Base-by-base conservation (phyloP, 2,329 filamentous ascomycete genomes). In the Beauveria rudraprayagi region DNA sequence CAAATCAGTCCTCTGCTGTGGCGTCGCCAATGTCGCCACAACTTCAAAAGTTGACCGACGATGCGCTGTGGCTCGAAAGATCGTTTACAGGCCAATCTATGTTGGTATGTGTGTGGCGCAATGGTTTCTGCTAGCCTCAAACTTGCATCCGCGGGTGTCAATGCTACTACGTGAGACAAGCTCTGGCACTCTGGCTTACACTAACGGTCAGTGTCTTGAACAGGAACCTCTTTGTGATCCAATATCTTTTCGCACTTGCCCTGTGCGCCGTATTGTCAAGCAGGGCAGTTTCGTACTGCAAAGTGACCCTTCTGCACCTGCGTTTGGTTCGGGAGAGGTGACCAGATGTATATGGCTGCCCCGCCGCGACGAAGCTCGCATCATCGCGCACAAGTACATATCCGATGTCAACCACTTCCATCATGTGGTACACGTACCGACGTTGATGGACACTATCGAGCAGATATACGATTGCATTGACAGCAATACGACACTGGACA, bases 291-390 rank as follows among this genome's bases (percentile, higher is more conserved):
- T 70, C 51, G 53, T 72, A n/a, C 67, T 72, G 40, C 70, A 71
- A 55, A 67, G 66, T 37, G 63, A 67, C n/a, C 64, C 52, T 14
- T 57, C 66, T 1, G 64, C 66, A 8, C 66, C 66, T 0, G 62
- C 65, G 0, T 64, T 66, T 16, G 65, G 69, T 1, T 66, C 66
- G 1, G 61, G 68, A 19, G 68, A 73, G 47, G 70, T 70, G 14
- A 67, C 68, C 43, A 70, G 66, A 56, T 73, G 71, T 51, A 70
- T 74, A 24, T 73, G 72, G 72, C 55, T 73, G 6, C 72, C 72
- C 37, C 67, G 66, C 10, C 68, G 70, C 19, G 67, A 71, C 6
- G 72, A 73, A 63, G 66, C 67, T n/a, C 68, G 65, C 37, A 60
- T 67, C 40, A 59, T 73, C 30, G 30, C 72, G 9, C 65, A 70